Evolutionary conservation across 1,284 basidiomycete genomes (phyloP), one percentile per base, ranked within the genome.

Genomic region (Dichomitus squalens): DNA sequence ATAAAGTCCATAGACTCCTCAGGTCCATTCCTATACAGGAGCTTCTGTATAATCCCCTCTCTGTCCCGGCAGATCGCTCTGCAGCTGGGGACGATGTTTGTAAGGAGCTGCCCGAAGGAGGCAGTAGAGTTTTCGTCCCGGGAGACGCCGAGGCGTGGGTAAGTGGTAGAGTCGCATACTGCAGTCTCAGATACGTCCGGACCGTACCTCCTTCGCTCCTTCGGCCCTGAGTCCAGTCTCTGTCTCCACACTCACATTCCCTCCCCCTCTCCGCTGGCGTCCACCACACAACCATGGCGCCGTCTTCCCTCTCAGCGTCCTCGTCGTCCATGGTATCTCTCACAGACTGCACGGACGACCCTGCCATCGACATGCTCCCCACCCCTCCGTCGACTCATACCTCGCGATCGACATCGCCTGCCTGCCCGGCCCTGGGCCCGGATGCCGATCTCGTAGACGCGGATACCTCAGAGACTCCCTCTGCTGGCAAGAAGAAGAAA

Each of bases 401-500:
- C 9, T 70, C 68, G 23, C 64, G 68, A 49, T 67, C 67, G 18
- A 54, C 59, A 21, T 68, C 65, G 25, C 66, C 68, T 14, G 52
- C 35, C 11, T 40, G 46, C 8, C 48, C 49, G 12, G 38, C 35
- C 7, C 36, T 47, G 27, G 44, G 44, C 25, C 41, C 41, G 29
- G 44, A 47, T 33, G 44, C 36, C 7, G 48, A 50, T 31, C 51
- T 33, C 25, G 61, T 64, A 8, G 41, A 33, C 23, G 43, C 58
- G 25, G 54, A 53, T 18, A 40, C 41, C 16, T 39, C 43, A 12
- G 59, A 57, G 27, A 21, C 34, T 4, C 31, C 54, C 38, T 33
- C 39, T 4, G 48, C 49, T 33, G 12, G 77, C 65, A 89, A 88
- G 76, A 90, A 89, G 75, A 87, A 87, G 72, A 88, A 88, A 75